A percentile compares a stretch with the other conserved stretches of the same genome.
phyloP scores from a whole-genome alignment of 2,329 filamentous ascomycete species.

The Periconia sp. region DNA sequence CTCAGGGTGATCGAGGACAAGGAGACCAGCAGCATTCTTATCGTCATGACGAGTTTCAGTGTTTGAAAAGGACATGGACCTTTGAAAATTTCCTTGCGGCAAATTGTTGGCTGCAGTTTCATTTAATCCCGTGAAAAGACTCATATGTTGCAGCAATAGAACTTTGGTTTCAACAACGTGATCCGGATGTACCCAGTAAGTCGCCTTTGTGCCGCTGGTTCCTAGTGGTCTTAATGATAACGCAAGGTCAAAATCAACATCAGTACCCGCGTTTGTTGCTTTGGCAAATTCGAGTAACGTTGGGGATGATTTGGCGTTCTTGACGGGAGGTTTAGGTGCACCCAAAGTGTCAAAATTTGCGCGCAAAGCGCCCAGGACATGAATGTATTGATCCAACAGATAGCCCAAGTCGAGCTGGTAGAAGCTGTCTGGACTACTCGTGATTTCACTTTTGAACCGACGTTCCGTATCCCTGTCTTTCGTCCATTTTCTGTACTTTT shows the following conservation, averaged over 20 bases:
- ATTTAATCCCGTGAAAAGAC: conserved; percentile 37
- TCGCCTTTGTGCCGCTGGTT: conserved; percentile 48
- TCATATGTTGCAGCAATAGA: conserved; percentile 53
- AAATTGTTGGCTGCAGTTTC: conserved; percentile 19
- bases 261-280: conserved; percentile 43
- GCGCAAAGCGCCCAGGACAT: conserved; percentile 49
- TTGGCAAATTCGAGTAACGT: conserved; percentile 42
- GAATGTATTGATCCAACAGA: conserved; percentile 52
- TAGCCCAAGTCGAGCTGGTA: conserved; percentile 65
- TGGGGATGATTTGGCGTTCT: conserved; percentile 19
- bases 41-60: conserved; percentile 28
- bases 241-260: conserved; percentile 53
- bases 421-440: conserved; percentile 70
- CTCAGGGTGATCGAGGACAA: conserved; percentile 52
- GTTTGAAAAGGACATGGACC: conserved; percentile 29
- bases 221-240: conserved; percentile 52
- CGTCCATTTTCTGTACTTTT: conserved; percentile 90
- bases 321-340: conserved; percentile 9
- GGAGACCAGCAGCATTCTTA: conserved; percentile 43
- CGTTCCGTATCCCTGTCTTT: conserved; percentile 65
- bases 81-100: conserved; percentile 22
- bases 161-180: conserved; percentile 58
- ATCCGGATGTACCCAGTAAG: conserved; percentile 58
- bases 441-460: conserved; percentile 68
- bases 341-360: conserved; percentile 45